These are phyloP conservation scores for Houttuynia cordata DNA, from an alignment of 164 flowering plant genomes.

Conservation along the genomic window DNA sequence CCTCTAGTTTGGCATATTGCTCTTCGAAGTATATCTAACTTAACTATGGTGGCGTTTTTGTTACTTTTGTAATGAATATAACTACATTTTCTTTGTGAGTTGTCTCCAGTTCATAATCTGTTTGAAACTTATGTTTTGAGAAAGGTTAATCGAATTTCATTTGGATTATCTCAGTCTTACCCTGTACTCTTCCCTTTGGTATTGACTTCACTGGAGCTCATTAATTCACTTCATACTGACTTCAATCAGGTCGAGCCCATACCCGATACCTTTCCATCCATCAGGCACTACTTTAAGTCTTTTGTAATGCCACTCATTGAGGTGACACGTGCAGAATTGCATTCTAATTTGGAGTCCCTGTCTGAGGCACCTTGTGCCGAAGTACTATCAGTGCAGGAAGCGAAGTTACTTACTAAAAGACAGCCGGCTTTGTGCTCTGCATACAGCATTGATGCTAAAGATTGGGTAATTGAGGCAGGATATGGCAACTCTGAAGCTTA, in stretches of 20 bases:
- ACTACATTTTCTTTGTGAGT: no score
- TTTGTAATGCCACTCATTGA: conserved; percentile 38
- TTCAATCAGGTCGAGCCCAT: conserved; percentile 26
- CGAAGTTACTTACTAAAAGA: conserved; percentile 23
- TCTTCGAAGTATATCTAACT: no score
- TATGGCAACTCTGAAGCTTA: conserved; percentile 22
- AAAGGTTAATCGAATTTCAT: no score
- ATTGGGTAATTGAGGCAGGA: background rate
- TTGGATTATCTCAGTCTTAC: no score
- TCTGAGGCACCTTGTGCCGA: conserved; percentile 29
- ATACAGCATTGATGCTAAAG: background rate
- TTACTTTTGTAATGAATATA: no score
- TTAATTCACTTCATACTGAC: background rate
- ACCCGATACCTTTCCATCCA: conserved; percentile 25
- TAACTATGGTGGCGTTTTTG: no score
- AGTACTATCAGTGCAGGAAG: conserved; percentile 1
- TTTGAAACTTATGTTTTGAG: no score
- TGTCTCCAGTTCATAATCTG: no score
- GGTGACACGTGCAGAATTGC: conserved; percentile 42
- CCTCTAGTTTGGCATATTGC: no score
- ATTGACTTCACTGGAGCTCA: background rate
- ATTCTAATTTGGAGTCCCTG: conserved; percentile 34
- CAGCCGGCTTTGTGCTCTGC: conserved; percentile 13
- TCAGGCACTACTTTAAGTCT: conserved; percentile 22
- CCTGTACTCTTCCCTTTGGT: no score